phyloP scores from a whole-genome alignment of 352 stramenopile genomes.

The Chrysophaeum taylorii region DNA sequence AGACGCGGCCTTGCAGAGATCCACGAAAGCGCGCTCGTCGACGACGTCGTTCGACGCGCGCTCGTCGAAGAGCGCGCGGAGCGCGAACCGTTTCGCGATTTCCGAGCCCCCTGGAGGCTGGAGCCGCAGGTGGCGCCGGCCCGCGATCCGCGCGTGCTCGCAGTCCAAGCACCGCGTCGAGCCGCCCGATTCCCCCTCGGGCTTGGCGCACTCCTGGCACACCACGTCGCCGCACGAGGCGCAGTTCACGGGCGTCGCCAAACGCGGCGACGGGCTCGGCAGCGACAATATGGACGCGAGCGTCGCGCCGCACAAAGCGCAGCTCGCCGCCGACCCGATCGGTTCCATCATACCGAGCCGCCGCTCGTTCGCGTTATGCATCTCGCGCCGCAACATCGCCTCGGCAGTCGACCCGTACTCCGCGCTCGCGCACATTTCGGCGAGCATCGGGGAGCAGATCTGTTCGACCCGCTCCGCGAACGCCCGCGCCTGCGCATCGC shows the following conservation, averaged over 20 bases:
- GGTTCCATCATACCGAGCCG: not conserved
- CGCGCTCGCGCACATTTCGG: not conserved
- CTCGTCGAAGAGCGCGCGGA: slow-evolving; percentile 4
- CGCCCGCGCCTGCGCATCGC: not conserved
- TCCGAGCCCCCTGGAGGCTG: not conserved
- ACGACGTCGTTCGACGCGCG: not conserved
- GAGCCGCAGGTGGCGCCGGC: not conserved
- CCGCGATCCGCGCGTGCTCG: not conserved
- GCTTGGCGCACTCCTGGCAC: not conserved
- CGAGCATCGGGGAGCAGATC: not conserved
- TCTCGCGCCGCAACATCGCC: not conserved
- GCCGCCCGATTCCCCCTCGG: not conserved
- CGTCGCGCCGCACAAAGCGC: not conserved
- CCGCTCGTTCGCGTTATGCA: not conserved
- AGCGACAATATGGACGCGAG: too few species aligned
- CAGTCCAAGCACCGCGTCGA: not conserved
- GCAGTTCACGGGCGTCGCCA: not conserved
- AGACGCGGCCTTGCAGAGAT: not conserved
- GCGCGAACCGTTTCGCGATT: not conserved
- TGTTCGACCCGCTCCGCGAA: not conserved
- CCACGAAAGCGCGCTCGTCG: not conserved
- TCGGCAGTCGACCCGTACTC: not conserved
- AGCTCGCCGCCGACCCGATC: not conserved
- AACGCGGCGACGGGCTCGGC: not conserved
- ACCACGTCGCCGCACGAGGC: not conserved